Conservation (phyloP, 768 basidiomycete genomes). For the Mycena rebaudengoi region DNA sequence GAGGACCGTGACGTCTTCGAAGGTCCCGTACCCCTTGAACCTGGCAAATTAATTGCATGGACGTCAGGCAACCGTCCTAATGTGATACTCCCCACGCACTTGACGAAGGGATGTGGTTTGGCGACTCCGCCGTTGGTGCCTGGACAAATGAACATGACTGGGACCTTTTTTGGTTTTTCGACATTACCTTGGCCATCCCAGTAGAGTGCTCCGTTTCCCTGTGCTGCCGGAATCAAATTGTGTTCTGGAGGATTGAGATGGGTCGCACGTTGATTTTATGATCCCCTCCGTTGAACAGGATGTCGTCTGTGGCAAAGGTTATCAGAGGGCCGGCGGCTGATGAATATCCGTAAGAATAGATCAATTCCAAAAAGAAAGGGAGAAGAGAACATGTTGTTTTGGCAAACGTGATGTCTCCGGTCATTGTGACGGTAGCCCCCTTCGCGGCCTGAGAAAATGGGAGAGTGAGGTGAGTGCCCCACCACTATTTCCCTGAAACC, state of each 20-base stretch:
- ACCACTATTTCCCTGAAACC: not conserved
- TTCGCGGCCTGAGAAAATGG: conserved; percentile 44
- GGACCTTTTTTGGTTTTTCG: not conserved
- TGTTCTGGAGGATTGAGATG: not conserved
- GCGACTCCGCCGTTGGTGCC: conserved; percentile 29
- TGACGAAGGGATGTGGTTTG: conserved; percentile 29
- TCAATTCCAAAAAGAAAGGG: no score
- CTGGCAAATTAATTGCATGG: not conserved
- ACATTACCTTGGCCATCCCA: conserved; percentile 20
- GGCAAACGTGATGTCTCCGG: conserved; percentile 23
- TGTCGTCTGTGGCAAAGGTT: conserved; percentile 19
- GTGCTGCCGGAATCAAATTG: not conserved
- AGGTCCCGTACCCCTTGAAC: conserved; percentile 27
- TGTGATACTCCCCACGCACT: no score
- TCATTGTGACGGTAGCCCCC: conserved; percentile 32
- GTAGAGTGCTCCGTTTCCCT: conserved; percentile 25
- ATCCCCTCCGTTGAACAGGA: conserved; percentile 24
- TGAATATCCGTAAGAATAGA: not conserved
- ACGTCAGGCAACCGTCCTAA: not conserved
- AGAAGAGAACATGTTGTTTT: conserved; percentile 18
- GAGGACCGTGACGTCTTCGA: conserved; percentile 22
- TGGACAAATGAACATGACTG: not conserved
- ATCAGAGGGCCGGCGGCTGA: conserved; percentile 23
- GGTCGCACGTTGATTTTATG: conserved; percentile 16
- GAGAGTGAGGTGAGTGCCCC: no score